Base-by-base conservation (phyloP, 2,329 filamentous ascomycete genomes). In the Alternaria panax region DNA sequence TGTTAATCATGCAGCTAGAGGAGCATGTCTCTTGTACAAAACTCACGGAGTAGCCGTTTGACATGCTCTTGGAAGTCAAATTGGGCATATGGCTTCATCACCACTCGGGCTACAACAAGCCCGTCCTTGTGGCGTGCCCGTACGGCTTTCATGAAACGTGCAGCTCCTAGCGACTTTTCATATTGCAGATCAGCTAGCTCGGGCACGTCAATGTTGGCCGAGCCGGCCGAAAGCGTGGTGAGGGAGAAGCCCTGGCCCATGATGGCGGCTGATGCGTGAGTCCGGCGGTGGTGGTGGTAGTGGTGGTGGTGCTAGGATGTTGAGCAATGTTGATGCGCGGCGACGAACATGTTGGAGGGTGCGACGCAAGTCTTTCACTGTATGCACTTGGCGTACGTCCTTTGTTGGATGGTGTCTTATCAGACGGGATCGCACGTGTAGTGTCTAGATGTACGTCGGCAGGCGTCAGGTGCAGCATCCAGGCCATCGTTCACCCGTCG, bases 171-270 rank as follows among this genome's bases (percentile, higher is more conserved):
- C 34, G 92, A 92, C 79, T 91, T 93, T 80, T 99, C 95, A 81
- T 97, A 97, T 36, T 90, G 88, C 59, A 98, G 83, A 75, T 98
- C 95, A 42, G 91, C 87, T 41, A 99, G 87, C 82, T 99, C 94
- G 38, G 93, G 91, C 27, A 96, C 88, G 78, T 99, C 94, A 78
- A 99, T 97, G 70, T 93, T 92, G 58, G 93, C 93, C 54, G 92
- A 91, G 76, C 93, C 95, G 64, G 92, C 92, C 54, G 93, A 95
- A 66, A 96, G 91, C 75, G 93, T 93, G 54, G 93, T 92, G 71
- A 96, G 88, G 63, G 94, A 97, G 82, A 97, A 97, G 66, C 92
- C 93, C 85, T 99, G 95, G 66, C 95, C 95, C 95, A 99, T 99
- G 69, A 59, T 82, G 75, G 47, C 38, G 54, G 48, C 57, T 43